Base-by-base conservation (phyloP, 2,329 filamentous ascomycete genomes). In the Ramularia endophylla region DNA sequence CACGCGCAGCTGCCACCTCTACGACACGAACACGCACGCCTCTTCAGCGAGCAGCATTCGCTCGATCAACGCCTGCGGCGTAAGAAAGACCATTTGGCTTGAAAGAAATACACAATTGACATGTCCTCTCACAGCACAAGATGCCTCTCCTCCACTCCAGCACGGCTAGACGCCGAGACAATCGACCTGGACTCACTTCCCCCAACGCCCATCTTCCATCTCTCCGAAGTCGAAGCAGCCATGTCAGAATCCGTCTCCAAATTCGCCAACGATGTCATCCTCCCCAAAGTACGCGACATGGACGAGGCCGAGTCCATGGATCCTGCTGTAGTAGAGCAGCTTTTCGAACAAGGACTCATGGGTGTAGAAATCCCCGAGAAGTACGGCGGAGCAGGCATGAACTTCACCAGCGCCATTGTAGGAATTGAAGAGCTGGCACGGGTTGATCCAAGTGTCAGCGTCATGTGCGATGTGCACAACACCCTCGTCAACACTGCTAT, bases 301-400 rank as follows among this genome's bases (percentile, higher is more conserved):
- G 92, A 98, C 64, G 92, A 98, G 74, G 83, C 83, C 20, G 92
- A 98, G 73, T 68, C 76, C 43, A 97, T 98, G 92, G 92, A 97
- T 64, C 81, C 87, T 0, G 64, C 75, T 1, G 68, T 98, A 6
- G 84, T 98, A 4, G 88, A 95, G 71, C 85, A 92, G 68, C 77
- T 95, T 38, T 98, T 98, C 59, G 92, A 98, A 72, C 89, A 97
- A 64, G 92, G 92, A 0, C 73, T 98, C 37, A 98, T 98, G 92
- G 85, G 88, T 48, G 78, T 98, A 51, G 92, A 98, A 71, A 95
- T 98, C 43, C 90, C 92, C 12, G 92, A 98, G 67, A 89, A 95
- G 66, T 98, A 83, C 62, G 92, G 92, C 46, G 92, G 92, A 47
- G 87, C 90, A 0, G 92, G 89, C 55, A 97, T 98, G 92, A 95